phyloP scores from a whole-genome alignment of 495 filamentous ascomycete species.

The Hypoxylon perforatum region DNA sequence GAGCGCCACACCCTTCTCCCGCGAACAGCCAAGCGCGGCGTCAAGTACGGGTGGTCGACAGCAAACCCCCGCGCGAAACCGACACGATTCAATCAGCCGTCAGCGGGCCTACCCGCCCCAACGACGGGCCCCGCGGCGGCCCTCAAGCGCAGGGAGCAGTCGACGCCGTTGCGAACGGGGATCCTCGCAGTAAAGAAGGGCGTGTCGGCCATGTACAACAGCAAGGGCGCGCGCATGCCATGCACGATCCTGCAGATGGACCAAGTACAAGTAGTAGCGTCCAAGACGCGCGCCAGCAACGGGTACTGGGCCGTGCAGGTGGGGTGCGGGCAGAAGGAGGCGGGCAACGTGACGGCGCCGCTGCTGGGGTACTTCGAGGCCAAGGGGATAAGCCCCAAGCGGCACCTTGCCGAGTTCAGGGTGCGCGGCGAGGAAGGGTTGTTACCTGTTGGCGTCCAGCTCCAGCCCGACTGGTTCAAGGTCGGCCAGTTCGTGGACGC shows the following conservation, averaged over 20 bases:
- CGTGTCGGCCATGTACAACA: constrained; percentile 90
- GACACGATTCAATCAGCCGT: constrained; percentile 63
- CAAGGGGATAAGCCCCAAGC: constrained; percentile 82
- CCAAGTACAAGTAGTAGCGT: constrained; percentile 83
- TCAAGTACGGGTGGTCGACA: constrained; percentile 67
- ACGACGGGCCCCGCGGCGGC: constrained; percentile 81
- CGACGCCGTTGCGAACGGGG: constrained; percentile 83
- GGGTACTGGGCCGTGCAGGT: constrained; percentile 95
- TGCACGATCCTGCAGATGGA: constrained; percentile 97
- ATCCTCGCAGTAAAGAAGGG: constrained; percentile 89
- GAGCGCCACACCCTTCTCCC: constrained; percentile 55
- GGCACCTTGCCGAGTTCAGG: constrained; percentile 84
- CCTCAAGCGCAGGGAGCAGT: constrained; percentile 77
- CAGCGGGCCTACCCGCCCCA: constrained; percentile 65
- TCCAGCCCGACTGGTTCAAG: constrained; percentile 86
- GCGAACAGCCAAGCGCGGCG: constrained; percentile 56
- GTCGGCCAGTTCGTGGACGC: constrained; percentile 93
- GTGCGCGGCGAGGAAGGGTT: constrained; percentile 79
- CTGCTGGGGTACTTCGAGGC: constrained; percentile 86
- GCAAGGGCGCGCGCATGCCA: constrained; percentile 78
- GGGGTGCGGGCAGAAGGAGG: constrained; percentile 79
- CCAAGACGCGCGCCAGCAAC: constrained; percentile 82
- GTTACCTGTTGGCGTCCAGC: constrained; percentile 73
- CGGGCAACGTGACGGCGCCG: constrained; percentile 79
- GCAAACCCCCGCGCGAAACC: constrained; percentile 50